Evolutionary conservation across 2,329 filamentous ascomycete species (phyloP).

Genomic region (Colletotrichum viniferum): DNA sequence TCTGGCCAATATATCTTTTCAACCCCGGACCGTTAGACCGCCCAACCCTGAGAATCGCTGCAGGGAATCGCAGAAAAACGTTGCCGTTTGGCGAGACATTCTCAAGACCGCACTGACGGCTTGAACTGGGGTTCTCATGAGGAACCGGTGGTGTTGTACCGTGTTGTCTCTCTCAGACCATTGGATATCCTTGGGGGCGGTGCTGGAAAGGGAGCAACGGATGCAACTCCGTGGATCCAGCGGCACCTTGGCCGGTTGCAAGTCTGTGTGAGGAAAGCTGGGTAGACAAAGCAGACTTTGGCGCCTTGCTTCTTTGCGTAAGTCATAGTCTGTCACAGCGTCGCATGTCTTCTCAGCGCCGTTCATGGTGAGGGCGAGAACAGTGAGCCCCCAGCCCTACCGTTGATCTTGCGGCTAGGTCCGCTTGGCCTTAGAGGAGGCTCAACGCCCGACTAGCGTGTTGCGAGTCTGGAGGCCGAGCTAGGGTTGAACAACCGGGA

Average conservation of each 20-base stretch:
- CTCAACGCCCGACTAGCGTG: conserved; percentile 4
- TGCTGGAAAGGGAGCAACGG: conserved; percentile 1
- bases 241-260: conserved; percentile 12
- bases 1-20: conserved; percentile 15
- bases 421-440: not conserved
- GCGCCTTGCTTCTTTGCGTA: conserved; percentile 15
- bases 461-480: not conserved
- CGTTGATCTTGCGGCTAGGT: not conserved
- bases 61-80: not conserved
- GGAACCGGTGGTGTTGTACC: conserved; percentile 8
- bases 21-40: not conserved
- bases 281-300: not conserved
- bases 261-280: conserved; percentile 4
- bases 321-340: conserved; percentile 1
- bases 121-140: conserved; percentile 5
- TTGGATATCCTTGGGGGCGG: not conserved
- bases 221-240: conserved; percentile 4
- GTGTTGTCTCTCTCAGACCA: conserved; percentile 9
- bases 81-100: conserved; percentile 6
- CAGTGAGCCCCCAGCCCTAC: not conserved
- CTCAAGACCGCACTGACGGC: conserved; percentile 7
- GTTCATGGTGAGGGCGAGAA: not conserved
- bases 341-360: not conserved
- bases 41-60: not conserved
- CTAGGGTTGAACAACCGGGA: not conserved